Evolutionary conservation across 768 basidiomycete genomes (phyloP), one percentile per base, ranked within the genome.

Genomic region (Lactifluus subvellereus): DNA sequence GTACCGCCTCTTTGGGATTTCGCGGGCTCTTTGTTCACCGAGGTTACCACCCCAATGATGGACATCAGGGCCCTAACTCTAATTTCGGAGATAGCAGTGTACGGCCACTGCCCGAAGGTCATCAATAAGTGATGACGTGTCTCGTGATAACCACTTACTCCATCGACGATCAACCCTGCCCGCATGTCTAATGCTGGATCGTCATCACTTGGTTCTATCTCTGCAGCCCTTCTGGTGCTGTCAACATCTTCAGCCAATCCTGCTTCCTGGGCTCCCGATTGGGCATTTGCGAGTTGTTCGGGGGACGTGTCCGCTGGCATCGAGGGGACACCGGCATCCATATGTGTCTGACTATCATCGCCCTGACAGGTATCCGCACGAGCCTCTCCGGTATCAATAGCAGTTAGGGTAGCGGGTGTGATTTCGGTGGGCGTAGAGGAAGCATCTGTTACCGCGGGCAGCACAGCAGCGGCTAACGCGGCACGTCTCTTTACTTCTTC

Each of bases 11-110:
- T 70, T 2, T 49, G 62, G 3, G 70, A 74, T 63, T 40, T 66
- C 38, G 11, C 59, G 27, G 64, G 65, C 7, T 54, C 59, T 22
- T 57, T 65, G 10, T 58, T 13, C 8, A 48, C 62, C 3, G 60
- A 68, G 0, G 63, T 55, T 33, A 74, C 76, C 6, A 79, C 67
- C 6, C 67, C 74, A 20, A 77, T 75, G 33, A 74, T 61, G 49
- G 74, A 74, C 61, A 70, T 54, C 57, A 67, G 60, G 4, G 61
- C 68, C 37, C n/a, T 18, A 20, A 7, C 1, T 38, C 49, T 64
- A 2, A 64, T 35, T 45, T 32, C 33, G 7, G 63, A 59, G 35
- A 64, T 48, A 20, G 63, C 58, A 4, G 63, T 56, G 27, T 60
- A 64, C 11, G 47, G 32, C 63, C 62, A 63, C 62, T 63, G 18